A percentile compares a stretch with the other conserved stretches of the same genome.
phyloP scores from a whole-genome alignment of 2,329 filamentous ascomycete genomes.

The Sordariomycetes sp. region DNA sequence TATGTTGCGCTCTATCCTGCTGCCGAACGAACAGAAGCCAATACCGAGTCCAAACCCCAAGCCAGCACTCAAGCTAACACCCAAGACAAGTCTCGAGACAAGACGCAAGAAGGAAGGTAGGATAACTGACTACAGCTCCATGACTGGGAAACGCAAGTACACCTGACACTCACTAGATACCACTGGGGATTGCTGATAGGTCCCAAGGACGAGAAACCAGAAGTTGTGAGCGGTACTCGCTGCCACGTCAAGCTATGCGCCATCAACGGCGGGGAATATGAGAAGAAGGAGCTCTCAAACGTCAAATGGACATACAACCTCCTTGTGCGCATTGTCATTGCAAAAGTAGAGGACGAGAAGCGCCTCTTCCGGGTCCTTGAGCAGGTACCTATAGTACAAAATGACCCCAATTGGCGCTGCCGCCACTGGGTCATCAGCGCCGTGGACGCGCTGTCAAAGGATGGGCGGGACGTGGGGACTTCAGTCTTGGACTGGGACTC shows the following conservation, averaged over 20 bases:
- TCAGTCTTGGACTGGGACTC: constrained; percentile 19
- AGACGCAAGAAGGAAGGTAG: no score
- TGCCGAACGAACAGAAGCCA: no score
- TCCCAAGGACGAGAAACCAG: constrained; percentile 13
- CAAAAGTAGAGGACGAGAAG: constrained; percentile 21
- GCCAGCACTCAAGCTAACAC: no score
- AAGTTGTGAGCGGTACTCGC: constrained; percentile 12
- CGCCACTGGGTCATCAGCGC: constrained; percentile 22
- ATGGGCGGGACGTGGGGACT: constrained; percentile 22
- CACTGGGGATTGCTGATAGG: constrained; percentile 17
- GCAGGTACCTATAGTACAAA: constrained; percentile 16
- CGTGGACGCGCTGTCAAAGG: constrained; percentile 16
- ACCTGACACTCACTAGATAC: constrained; percentile 14
- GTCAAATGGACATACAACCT: constrained; percentile 13
- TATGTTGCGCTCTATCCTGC: no score
- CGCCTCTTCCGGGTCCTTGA: constrained; percentile 18
- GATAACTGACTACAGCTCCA: no score
- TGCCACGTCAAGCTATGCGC: constrained; percentile 18
- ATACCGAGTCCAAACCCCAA: no score
- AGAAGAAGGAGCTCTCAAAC: constrained; percentile 10
- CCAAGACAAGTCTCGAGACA: no score
- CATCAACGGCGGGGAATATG: constrained; percentile 12
- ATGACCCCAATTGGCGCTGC: constrained; percentile 23
- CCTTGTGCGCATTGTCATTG: constrained; percentile 22
- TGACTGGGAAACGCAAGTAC: no score